Percentiles rank a stretch among this genome's conserved stretches.
Evolutionary conservation across 1,284 basidiomycete species (phyloP).

Genomic region (Coniferiporia weirii): DNA sequence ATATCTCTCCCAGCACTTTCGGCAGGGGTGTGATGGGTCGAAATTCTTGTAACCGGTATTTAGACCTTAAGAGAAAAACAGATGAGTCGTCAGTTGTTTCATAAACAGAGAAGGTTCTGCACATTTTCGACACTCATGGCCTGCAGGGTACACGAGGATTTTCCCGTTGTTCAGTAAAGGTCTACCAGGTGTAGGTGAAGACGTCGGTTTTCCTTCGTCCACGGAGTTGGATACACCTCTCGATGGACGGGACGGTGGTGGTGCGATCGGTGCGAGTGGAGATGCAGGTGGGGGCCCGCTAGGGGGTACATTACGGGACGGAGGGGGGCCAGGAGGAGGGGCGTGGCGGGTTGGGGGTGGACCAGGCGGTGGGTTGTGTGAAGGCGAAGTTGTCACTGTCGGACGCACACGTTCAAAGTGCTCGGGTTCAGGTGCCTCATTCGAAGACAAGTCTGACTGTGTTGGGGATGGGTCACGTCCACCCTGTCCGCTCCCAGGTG

Average conservation of each 20-base stretch:
- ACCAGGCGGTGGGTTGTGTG: slow-evolving; percentile 24
- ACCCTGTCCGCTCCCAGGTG: background rate
- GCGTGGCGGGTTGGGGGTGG: slow-evolving; percentile 16
- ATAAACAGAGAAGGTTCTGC: slow-evolving; percentile 23
- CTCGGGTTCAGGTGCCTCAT: background rate
- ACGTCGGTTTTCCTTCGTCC: slow-evolving; percentile 57
- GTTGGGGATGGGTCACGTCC: slow-evolving; percentile 5
- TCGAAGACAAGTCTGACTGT: slow-evolving; percentile 7
- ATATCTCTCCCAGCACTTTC: slow-evolving; percentile 66
- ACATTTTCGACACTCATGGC: slow-evolving; percentile 61
- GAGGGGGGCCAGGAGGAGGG: background rate
- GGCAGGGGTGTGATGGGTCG: slow-evolving; percentile 62
- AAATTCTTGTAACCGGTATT: slow-evolving; percentile 68
- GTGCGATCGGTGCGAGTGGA: slow-evolving; percentile 17
- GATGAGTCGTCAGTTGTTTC: background rate
- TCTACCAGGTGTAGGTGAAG: slow-evolving; percentile 54
- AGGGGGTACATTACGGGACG: slow-evolving; percentile 11
- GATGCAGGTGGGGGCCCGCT: slow-evolving; percentile 1
- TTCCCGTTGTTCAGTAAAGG: slow-evolving; percentile 55
- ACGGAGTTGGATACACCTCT: slow-evolving; percentile 20
- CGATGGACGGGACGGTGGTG: slow-evolving; percentile 25
- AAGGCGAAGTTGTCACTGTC: background rate
- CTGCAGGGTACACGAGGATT: slow-evolving; percentile 62
- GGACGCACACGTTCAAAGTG: slow-evolving; percentile 7
- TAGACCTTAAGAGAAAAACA: slow-evolving; percentile 38